Base-by-base conservation (phyloP, 306 rosid species). In the Oemleria cerasiformis region DNA sequence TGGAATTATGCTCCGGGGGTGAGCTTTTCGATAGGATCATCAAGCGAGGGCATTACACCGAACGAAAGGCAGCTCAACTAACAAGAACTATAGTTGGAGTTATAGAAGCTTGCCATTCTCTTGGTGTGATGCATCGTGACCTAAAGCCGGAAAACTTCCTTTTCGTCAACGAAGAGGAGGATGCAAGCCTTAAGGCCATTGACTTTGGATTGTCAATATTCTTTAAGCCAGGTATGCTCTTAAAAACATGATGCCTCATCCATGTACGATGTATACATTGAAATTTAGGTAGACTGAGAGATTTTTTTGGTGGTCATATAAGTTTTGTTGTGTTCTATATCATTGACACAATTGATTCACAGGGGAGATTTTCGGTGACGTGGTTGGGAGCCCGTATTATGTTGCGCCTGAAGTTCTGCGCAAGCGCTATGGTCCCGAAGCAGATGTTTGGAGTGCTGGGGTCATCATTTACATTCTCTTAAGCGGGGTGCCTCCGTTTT, bases 391-490 rank as follows among this genome's bases (percentile, higher is more conserved):
- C 81, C 97, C 97, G 13, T 93, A 84, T 70, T 93, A 88, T 68
- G 96, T 93, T 70, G 98, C 98, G 3, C 98, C 98, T 15, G 98
- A 93, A 82, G 84, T 93, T 72, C 77, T 93, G 64, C 55, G 77
- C 54, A 86, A 82, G 81, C 82, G 38, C 54, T 90, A 88, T 78
- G 96, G 98, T 51, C 97, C 84, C 10, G 92, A 86, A 84, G 82
- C 97, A 45, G 97, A 93, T 83, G 91, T 93, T 64, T 93, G 98
- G 98, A 93, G 98, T 69, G 97, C 90, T 39, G 97, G 98, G 38
- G 89, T 93, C 41, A 93, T 93, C 60, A 25, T 90, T 76, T 93
- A 83, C 89, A 93, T 93, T 77, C 96, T 93, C 77, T 73, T 93
- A 81, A n/a, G 92, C 67, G 98, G 98, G 61, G 93, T 90, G 38